phyloP scores from a whole-genome alignment of 2,329 filamentous ascomycete species.

The Talaromyces sp. region DNA sequence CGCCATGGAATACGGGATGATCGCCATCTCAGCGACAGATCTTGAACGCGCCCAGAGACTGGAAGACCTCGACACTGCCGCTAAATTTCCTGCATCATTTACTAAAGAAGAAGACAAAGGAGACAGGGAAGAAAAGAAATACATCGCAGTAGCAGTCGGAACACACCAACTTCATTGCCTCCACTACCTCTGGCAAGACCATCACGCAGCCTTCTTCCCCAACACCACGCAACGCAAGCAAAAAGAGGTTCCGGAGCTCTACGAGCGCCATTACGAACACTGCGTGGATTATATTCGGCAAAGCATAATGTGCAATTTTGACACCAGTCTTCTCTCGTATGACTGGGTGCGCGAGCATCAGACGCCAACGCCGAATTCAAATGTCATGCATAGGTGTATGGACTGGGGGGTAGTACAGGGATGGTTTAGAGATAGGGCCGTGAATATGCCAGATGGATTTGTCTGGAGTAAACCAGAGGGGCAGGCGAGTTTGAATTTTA shows the following conservation, averaged over 20 bases:
- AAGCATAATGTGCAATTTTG: conserved; percentile 5
- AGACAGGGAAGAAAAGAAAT: background rate
- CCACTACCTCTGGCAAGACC: conserved; percentile 5
- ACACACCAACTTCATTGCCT: conserved; percentile 9
- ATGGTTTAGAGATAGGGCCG: background rate
- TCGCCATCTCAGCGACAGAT: background rate
- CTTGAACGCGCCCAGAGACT: background rate
- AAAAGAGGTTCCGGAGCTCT: conserved; percentile 1
- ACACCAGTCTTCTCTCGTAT: conserved; percentile 4
- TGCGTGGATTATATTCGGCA: conserved; percentile 7
- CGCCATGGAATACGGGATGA: background rate
- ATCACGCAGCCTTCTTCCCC: conserved; percentile 1
- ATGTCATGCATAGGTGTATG: conserved; percentile 2
- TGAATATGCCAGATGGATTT: conserved; percentile 1
- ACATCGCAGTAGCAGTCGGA: conserved; percentile 1
- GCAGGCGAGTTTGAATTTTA: background rate
- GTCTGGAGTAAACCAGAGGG: conserved; percentile 2
- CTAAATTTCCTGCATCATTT: background rate
- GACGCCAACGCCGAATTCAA: conserved; percentile 3
- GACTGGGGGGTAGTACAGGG: background rate
- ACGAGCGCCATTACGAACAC: conserved; percentile 8
- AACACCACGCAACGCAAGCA: background rate
- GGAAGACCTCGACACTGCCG: background rate
- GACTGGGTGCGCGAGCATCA: conserved; percentile 4
- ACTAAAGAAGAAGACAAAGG: background rate